Evolutionary conservation across 257 asterid genomes (phyloP).

Genomic region (Eustoma russellianum): DNA sequence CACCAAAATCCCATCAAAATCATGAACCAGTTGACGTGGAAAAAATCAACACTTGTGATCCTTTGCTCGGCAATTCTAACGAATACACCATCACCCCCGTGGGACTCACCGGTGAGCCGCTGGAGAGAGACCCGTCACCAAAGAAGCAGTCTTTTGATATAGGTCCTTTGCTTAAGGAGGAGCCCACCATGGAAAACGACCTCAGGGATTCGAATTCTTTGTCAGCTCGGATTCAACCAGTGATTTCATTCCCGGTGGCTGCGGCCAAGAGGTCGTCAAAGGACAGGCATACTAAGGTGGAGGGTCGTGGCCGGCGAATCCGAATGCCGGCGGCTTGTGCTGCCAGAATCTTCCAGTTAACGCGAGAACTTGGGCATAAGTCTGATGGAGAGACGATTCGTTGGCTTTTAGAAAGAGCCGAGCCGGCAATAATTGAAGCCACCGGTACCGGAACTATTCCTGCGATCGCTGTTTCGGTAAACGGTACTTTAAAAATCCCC

Average conservation of each 20-base stretch:
- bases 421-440: constrained; percentile 70
- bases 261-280: constrained; percentile 48
- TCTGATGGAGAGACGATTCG: constrained; percentile 81
- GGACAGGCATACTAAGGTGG: constrained; percentile 86
- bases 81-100: constrained; percentile 47
- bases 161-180: constrained; percentile 31
- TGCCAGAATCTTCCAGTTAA: constrained; percentile 65
- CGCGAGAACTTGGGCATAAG: constrained; percentile 64
- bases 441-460: constrained; percentile 78
- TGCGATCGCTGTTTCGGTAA: constrained; percentile 73
- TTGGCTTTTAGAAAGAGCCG: constrained; percentile 78
- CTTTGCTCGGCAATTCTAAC: constrained; percentile 30
- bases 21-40: constrained; percentile 20
- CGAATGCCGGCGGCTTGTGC: constrained; percentile 82
- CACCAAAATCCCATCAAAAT: constrained; percentile 19
- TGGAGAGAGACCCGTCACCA: constrained; percentile 1
- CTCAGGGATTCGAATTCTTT: constrained; percentile 14
- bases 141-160: constrained; percentile 1
- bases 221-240: constrained; percentile 7
- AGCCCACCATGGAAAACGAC: constrained; percentile 29
- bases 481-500: constrained; percentile 65
- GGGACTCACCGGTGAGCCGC: constrained; percentile 17
- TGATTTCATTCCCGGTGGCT: constrained; percentile 11
- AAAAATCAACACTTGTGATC: constrained; percentile 30
- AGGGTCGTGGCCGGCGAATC: constrained; percentile 78